Evolutionary conservation across 768 basidiomycete genomes (phyloP).

Genomic region (Russula olivacea): DNA sequence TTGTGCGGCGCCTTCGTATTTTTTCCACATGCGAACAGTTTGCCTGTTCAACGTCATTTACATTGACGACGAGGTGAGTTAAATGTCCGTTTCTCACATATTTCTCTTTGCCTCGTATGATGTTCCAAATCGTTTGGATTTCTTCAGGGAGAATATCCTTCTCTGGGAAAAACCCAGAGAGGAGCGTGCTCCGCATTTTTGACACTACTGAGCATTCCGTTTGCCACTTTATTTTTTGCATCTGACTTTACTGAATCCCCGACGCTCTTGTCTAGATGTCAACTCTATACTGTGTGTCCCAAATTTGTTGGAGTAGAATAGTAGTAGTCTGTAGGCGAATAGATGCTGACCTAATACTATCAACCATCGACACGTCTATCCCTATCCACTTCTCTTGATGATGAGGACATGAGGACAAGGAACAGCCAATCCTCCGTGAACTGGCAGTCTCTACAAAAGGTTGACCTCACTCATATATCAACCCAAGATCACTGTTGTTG

Average conservation of each 20-base stretch:
- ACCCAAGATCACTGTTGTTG: constrained; percentile 2
- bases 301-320: not conserved
- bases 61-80: constrained; percentile 9
- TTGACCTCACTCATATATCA: constrained; percentile 5
- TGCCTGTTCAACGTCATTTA: constrained; percentile 34
- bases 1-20: constrained; percentile 50
- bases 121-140: constrained; percentile 67
- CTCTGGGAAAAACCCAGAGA: constrained; percentile 26
- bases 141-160: constrained; percentile 84
- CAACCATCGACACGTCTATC: too few relatives aligned
- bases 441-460: constrained; percentile 18
- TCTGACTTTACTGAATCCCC: not conserved
- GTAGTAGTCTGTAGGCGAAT: not conserved
- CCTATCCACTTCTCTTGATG: not conserved
- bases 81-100: not conserved
- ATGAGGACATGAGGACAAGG: not conserved
- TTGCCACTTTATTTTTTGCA: constrained; percentile 1
- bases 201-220: constrained; percentile 44
- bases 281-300: not conserved
- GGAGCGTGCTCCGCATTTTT: constrained; percentile 66
- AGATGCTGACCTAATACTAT: constrained; percentile 15
- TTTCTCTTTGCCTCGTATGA: constrained; percentile 39
- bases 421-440: constrained; percentile 13
- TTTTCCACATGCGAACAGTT: constrained; percentile 45
- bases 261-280: not conserved